These are phyloP conservation scores for Arthrobotrys conoides DNA, from an alignment of 2,329 filamentous ascomycete species.

Conservation along the genomic window DNA sequence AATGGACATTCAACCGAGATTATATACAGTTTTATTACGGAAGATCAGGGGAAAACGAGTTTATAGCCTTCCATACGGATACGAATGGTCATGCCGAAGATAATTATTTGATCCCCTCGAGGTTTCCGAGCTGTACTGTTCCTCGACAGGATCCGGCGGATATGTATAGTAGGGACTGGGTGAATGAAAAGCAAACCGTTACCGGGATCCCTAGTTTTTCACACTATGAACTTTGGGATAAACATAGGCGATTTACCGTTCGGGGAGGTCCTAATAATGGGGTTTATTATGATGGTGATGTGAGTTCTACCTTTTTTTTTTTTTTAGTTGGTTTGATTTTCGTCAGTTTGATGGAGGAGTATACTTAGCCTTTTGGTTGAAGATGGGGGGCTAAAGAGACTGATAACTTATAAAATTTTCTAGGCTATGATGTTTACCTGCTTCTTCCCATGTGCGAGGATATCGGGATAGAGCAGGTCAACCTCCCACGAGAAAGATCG, in stretches of 20 bases:
- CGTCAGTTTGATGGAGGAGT: no score
- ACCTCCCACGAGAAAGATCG: no score
- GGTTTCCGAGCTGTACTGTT: conserved; percentile 4
- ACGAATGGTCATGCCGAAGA: conserved; percentile 15
- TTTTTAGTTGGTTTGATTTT: background rate
- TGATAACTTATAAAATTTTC: background rate
- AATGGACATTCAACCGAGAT: background rate
- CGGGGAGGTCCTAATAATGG: background rate
- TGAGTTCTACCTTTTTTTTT: conserved; percentile 4
- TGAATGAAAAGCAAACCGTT: background rate
- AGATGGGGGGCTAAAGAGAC: background rate
- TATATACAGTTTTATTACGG: conserved; percentile 36
- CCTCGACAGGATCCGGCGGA: background rate
- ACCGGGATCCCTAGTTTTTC: background rate
- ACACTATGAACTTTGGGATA: no score
- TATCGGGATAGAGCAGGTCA: background rate
- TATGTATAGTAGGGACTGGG: background rate
- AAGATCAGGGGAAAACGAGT: background rate
- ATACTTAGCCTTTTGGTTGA: no score
- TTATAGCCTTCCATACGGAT: conserved; percentile 28
- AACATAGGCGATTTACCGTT: background rate
- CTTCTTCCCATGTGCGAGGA: conserved; percentile 1
- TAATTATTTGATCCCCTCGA: background rate
- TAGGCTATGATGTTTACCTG: background rate
- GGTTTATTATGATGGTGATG: conserved; percentile 12